A percentile compares a stretch with the other conserved stretches of the same genome.
Conservation (phyloP, 306 rosid species). For the Cercis canadensis region DNA sequence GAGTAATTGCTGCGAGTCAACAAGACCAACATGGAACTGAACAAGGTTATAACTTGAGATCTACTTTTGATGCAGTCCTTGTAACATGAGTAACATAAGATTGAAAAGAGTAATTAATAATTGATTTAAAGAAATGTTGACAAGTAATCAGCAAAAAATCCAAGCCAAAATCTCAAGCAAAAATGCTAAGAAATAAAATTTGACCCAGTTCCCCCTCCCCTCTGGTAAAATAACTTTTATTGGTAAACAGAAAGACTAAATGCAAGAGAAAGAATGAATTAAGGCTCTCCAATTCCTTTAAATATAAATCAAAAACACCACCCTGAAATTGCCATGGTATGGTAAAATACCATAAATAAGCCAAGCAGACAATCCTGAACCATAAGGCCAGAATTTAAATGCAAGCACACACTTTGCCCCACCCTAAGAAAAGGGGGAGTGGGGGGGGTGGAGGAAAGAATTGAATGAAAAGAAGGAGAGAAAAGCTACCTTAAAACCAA, state of each 20-base stretch:
- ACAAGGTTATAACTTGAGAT: constrained; percentile 4
- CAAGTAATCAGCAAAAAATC: constrained; percentile 17
- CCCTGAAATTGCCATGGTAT: background rate
- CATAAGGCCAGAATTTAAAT: background rate
- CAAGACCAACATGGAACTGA: constrained; percentile 13
- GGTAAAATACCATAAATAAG: background rate
- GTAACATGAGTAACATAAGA: background rate
- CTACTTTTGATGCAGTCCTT: background rate
- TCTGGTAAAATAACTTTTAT: too few species aligned
- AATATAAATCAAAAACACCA: constrained; percentile 7
- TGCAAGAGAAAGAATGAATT: background rate
- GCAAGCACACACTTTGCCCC: background rate
- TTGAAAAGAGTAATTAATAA: background rate
- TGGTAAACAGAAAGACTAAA: too few species aligned
- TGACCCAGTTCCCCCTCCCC: too few species aligned
- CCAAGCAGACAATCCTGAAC: constrained; percentile 2
- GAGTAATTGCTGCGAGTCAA: too few species aligned
- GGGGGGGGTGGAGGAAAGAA: background rate
- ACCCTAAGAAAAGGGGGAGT: background rate
- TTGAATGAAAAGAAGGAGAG: background rate
- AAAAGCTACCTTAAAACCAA: constrained; percentile 62
- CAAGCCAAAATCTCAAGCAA: too few species aligned
- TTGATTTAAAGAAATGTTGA: background rate
- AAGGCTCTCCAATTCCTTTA: constrained; percentile 2
- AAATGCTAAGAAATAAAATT: too few species aligned